Percentiles rank a stretch among this genome's conserved stretches.
Conservation (phyloP, 305 asterid species). For the Fraxinus nigra region DNA sequence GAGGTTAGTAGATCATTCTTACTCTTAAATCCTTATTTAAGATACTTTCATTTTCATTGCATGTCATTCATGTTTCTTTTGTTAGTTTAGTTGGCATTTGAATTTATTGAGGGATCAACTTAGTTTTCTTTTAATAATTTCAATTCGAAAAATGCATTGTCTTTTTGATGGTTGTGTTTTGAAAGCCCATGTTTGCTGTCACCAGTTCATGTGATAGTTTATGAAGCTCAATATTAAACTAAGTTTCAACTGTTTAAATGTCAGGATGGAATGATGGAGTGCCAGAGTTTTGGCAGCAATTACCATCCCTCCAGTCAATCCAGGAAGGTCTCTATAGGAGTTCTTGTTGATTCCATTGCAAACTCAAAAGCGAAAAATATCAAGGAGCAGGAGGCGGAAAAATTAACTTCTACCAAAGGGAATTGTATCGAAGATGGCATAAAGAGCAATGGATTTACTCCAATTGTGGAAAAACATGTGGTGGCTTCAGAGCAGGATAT, state of each 20-base stretch:
- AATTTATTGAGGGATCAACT: not conserved
- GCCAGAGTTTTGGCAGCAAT: slow-evolving; percentile 56
- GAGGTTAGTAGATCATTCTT: slow-evolving; percentile 33
- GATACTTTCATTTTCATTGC: not conserved
- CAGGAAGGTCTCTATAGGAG: slow-evolving; percentile 79
- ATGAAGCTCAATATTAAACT: slow-evolving; percentile 20
- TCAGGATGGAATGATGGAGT: slow-evolving; percentile 52
- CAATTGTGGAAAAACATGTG: slow-evolving; percentile 32
- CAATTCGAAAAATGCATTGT: not conserved
- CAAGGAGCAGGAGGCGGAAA: slow-evolving; percentile 35
- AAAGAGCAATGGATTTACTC: slow-evolving; percentile 30
- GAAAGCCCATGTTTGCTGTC: not conserved
- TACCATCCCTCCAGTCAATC: slow-evolving; percentile 54
- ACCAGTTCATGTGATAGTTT: not conserved
- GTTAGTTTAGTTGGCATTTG: not conserved
- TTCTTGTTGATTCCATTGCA: slow-evolving; percentile 52
- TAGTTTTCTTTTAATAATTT: not conserved
- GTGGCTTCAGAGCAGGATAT: slow-evolving; percentile 34
- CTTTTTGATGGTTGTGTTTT: not conserved
- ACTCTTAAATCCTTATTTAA: not conserved
- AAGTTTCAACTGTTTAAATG: slow-evolving; percentile 25
- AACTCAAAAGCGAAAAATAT: slow-evolving; percentile 34
- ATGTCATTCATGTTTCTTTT: slow-evolving; percentile 17
- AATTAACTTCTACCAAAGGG: slow-evolving; percentile 33
- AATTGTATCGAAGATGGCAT: slow-evolving; percentile 31